These are phyloP conservation scores for Bertia moriformis DNA, from an alignment of 2,329 filamentous ascomycete species.

Conservation along the genomic window DNA sequence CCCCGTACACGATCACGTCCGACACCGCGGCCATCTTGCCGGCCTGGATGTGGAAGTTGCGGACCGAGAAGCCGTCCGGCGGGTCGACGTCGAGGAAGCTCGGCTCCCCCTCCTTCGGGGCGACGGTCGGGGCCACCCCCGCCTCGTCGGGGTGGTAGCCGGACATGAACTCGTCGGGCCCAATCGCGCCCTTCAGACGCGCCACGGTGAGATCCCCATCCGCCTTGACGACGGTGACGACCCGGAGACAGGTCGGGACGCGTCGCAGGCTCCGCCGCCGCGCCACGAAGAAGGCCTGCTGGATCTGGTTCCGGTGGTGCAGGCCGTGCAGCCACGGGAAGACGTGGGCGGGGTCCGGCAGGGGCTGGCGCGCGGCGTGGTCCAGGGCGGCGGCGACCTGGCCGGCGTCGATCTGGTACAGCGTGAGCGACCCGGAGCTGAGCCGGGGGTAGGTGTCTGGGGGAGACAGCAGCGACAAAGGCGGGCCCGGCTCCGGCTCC, in stretches of 20 bases:
- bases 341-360: conserved; percentile 72
- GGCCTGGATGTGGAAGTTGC: conserved; percentile 93
- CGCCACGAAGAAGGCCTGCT: conserved; percentile 77
- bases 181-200: conserved; percentile 75
- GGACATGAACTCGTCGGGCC: conserved; percentile 63
- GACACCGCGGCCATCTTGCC: conserved; percentile 77
- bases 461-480: conserved; percentile 58
- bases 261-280: conserved; percentile 57
- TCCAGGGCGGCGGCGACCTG: conserved; percentile 62
- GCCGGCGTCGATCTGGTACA: conserved; percentile 61
- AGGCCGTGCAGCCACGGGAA: conserved; percentile 95
- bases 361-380: conserved; percentile 60
- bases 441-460: conserved; percentile 44
- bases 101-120: no score
- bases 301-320: conserved; percentile 75
- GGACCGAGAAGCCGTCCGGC: conserved; percentile 77
- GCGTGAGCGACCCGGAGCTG: conserved; percentile 34
- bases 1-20: conserved; percentile 84
- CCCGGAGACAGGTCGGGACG: conserved; percentile 63
- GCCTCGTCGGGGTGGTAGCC: conserved; percentile 8
- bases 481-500: no score
- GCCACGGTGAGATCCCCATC: conserved; percentile 62
- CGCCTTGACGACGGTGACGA: conserved; percentile 75
- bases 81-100: conserved; percentile 77
- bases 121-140: conserved; percentile 15